Percentiles rank a stretch among this genome's conserved stretches.
Evolutionary conservation across 139 green algal species (phyloP).

Genomic region (Yamagishiella unicocca): DNA sequence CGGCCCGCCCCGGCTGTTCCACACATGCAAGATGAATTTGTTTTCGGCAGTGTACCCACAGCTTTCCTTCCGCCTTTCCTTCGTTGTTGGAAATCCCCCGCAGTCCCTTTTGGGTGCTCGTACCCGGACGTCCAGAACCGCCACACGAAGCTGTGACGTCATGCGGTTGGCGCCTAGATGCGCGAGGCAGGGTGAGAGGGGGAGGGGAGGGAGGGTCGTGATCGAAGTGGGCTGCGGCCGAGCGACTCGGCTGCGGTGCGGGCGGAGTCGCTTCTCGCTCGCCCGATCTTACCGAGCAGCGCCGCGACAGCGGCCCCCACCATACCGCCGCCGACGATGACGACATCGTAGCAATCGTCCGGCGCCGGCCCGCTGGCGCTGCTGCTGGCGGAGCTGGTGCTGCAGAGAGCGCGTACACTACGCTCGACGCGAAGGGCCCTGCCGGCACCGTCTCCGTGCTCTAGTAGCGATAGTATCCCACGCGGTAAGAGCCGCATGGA

Average conservation of each 20-base stretch:
- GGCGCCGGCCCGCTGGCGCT: background rate
- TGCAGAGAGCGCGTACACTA: background rate
- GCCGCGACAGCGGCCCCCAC: conserved; percentile 78
- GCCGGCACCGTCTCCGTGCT: too few relatives aligned
- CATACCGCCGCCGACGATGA: conserved; percentile 83
- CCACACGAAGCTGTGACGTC: conserved; percentile 66
- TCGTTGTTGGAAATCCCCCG: too few relatives aligned
- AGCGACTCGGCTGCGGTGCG: too few relatives aligned
- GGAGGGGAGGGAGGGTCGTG: too few relatives aligned
- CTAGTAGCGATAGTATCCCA: too few relatives aligned
- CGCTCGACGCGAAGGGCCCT: background rate
- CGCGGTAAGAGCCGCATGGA: too few relatives aligned
- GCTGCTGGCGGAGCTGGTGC: background rate
- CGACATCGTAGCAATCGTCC: conserved; percentile 66
- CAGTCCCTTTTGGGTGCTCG: too few relatives aligned
- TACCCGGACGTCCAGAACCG: conserved; percentile 77
- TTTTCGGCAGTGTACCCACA: too few relatives aligned
- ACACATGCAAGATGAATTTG: too few relatives aligned
- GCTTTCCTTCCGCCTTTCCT: too few relatives aligned
- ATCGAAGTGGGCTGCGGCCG: too few relatives aligned
- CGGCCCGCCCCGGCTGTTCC: too few relatives aligned
- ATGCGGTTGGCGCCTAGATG: conserved; percentile 64
- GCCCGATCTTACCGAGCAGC: conserved; percentile 66
- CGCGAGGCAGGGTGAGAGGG: background rate
- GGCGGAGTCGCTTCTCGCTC: background rate